phyloP scores from a whole-genome alignment of 2,329 filamentous ascomycete genomes.

The Lecanosticta acicola region DNA sequence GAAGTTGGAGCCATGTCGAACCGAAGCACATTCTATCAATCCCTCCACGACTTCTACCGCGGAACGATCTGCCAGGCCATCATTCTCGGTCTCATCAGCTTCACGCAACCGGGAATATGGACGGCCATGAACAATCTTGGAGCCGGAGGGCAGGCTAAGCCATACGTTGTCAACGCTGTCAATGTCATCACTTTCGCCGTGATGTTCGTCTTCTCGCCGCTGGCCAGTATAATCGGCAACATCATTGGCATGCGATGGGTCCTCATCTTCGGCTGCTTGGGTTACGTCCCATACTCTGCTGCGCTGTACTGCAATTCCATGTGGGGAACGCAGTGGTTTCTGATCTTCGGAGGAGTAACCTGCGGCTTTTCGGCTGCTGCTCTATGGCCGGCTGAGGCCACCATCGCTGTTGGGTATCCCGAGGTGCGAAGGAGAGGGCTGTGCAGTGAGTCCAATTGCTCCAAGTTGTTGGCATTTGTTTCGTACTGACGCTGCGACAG shows the following conservation, averaged over 20 bases:
- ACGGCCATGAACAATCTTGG: slow-evolving; percentile 18
- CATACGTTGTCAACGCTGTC: slow-evolving; percentile 45
- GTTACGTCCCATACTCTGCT: slow-evolving; percentile 46
- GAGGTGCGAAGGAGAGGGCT: slow-evolving; percentile 43
- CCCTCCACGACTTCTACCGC: too few relatives aligned
- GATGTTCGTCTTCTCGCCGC: slow-evolving; percentile 45
- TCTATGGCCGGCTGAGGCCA: slow-evolving; percentile 49
- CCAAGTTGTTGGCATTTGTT: not conserved
- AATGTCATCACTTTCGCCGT: slow-evolving; percentile 48
- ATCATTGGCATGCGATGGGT: slow-evolving; percentile 46
- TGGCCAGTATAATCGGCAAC: slow-evolving; percentile 43
- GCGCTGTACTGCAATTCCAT: slow-evolving; percentile 48
- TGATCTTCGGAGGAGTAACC: slow-evolving; percentile 44
- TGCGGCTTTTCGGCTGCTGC: slow-evolving; percentile 47
- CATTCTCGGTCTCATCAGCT: slow-evolving; percentile 16
- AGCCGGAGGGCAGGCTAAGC: slow-evolving; percentile 25
- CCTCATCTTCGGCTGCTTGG: slow-evolving; percentile 42
- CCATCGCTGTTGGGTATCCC: slow-evolving; percentile 47
- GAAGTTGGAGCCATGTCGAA: too few relatives aligned
- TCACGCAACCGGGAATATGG: slow-evolving; percentile 20
- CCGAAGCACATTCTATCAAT: too few relatives aligned
- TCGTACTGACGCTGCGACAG: too few relatives aligned
- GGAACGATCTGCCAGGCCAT: slow-evolving; percentile 15
- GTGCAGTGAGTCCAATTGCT: slow-evolving; percentile 38
- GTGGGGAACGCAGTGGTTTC: slow-evolving; percentile 49